Conservation (phyloP, 805 yeast genomes). For the Ogataea salicorniae region DNA sequence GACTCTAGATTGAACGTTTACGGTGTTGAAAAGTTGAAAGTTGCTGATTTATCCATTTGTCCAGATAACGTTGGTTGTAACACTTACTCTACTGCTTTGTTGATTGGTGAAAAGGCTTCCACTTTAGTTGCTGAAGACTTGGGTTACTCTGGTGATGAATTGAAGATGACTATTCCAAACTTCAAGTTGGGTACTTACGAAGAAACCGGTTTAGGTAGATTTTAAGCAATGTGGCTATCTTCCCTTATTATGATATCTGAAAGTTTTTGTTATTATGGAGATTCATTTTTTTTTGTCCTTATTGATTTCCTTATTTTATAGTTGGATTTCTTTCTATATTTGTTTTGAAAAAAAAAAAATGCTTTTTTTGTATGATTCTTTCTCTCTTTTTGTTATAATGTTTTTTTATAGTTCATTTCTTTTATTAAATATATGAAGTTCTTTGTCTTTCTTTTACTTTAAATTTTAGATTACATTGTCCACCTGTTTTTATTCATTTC, state of each 20-base stretch:
- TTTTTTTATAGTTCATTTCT: too few species aligned
- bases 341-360: not conserved
- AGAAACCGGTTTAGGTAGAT: slow-evolving; percentile 25
- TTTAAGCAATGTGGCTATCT: slow-evolving; percentile 10
- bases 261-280: not conserved
- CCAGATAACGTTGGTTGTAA: slow-evolving; percentile 30
- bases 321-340: not conserved
- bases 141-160: slow-evolving; percentile 25
- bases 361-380: not conserved
- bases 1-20: slow-evolving; percentile 25
- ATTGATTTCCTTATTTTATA: not conserved
- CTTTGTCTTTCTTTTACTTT: not conserved
- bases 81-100: slow-evolving; percentile 27
- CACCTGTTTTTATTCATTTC: too few species aligned
- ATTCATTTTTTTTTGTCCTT: not conserved
- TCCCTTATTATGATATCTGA: not conserved
- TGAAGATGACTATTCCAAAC: slow-evolving; percentile 27
- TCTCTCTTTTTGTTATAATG: not conserved
- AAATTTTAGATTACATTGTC: not conserved
- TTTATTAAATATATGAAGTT: not conserved
- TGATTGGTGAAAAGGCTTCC: slow-evolving; percentile 27
- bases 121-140: slow-evolving; percentile 27
- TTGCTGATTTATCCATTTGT: slow-evolving; percentile 27
- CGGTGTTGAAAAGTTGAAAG: slow-evolving; percentile 26
- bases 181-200: slow-evolving; percentile 26